Base-by-base conservation (phyloP, 345 rosid species). In the Litchi chinensis region DNA sequence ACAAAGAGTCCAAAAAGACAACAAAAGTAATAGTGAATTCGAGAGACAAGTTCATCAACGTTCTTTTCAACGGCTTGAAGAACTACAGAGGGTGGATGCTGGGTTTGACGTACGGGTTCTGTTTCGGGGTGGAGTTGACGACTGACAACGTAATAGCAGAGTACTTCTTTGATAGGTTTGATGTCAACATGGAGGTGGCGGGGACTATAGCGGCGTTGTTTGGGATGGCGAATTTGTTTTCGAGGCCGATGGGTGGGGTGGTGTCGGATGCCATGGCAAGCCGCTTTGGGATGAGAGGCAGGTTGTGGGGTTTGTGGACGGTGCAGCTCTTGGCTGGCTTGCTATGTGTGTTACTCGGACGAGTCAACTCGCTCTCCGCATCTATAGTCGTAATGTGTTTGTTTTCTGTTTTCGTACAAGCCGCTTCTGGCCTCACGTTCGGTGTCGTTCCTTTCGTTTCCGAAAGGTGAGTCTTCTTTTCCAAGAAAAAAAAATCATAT, bases 371-470 rank as follows among this genome's bases (percentile, higher is more conserved):
- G 21, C 85, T 91, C 4, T 84, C 86, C 88, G 81, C 77, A 0
- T 91, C 98, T 1, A 57, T 93, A 24, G 82, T 72, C 10, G 91
- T 90, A 28, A 85, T 90, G 89, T 93, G 91, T 60, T 24, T 81
- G 72, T 92, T 93, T 82, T 91, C 97, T 5, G 82, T 90, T 15
- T 87, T 89, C 13, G 94, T 93, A 56, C 97, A 95, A 82, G 98
- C 98, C 21, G 88, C 98, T 65, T 85, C 95, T 12, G 98, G 98
- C 68, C 93, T 95, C 72, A 86, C 87, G 0, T 95, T 91, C 75
- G 98, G 97, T 22, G 89, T 95, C 4, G 97, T 91, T 3, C 97
- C 98, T 37, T 95, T 95, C 77, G 92, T 95, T 81, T 90, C 97
- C 85, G 89, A 83, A 22, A 87, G 94, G 98, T 90, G 22, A 8